Evolutionary conservation across 179 eudicot species (phyloP), one percentile per base, ranked within the genome.

Genomic region (Beta lomatogona): DNA sequence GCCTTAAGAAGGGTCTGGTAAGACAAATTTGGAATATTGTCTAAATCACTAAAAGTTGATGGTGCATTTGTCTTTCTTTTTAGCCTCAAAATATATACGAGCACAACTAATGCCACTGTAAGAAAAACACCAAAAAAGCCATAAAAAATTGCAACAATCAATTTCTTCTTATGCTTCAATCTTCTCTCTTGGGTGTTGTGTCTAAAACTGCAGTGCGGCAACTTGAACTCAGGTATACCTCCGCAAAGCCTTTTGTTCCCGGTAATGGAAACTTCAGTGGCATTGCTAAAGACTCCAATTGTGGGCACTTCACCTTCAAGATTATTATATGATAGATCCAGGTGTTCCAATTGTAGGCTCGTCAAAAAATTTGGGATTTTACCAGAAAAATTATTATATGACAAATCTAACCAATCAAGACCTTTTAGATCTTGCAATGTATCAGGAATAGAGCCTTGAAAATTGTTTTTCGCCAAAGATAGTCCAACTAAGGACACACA

Each of bases 211-310:
- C 88, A 88, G 11, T 4, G 21, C 19, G 79, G 80, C 0, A 88
- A 67, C 48, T 80, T 28, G 44, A 86, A 58, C 59, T 78, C 50
- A 0, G 71, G 55, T 9, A 75, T 31, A 4, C 89, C 90, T 53
- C 89, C 90, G 79, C 89, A 86, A 0, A 88, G 82, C 59, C 53
- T 60, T 12, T 31, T 46, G 22, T 85, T 86, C 55, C 86, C 89
- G 16, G 0, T 14, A 10, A 86, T 3, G 15, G 76, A 85, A 15
- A 83, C 12, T 13, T 58, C 81, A 28, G 79, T 86, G 5, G 68
- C 55, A 82, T 85, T 83, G 45, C 11, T 18, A 11, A 88, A 86
- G 16, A 86, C 63, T 0, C 89, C 88, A 1, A 41, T 44, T 36
- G 6, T 68, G 0, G 86, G 86, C 5, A 86, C 77, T 55, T 53